These are phyloP conservation scores for Glycine latifolia DNA, from an alignment of 306 rosid species.

Conservation along the genomic window DNA sequence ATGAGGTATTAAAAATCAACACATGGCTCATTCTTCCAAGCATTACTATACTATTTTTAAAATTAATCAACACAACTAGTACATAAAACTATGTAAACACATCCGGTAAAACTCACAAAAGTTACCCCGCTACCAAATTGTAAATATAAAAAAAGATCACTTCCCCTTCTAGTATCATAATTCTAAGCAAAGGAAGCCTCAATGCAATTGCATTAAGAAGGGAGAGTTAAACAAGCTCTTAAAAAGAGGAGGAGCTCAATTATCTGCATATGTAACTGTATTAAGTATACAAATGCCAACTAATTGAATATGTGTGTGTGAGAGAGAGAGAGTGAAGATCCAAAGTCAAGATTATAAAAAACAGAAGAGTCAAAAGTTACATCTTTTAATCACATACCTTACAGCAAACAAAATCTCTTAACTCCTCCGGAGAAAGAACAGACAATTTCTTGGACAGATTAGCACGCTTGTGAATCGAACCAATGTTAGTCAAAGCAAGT, in stretches of 20 bases:
- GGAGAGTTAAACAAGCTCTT: constrained; percentile 27
- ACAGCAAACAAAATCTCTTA: constrained; percentile 87
- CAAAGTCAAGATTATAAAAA: constrained; percentile 26
- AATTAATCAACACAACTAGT: constrained; percentile 28
- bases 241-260: constrained; percentile 17
- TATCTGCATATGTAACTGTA: background rate
- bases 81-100: constrained; percentile 4
- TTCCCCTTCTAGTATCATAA: constrained; percentile 22
- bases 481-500: constrained; percentile 84
- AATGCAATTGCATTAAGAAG: background rate
- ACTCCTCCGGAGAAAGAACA: constrained; percentile 74
- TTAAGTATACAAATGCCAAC: constrained; percentile 7
- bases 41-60: constrained; percentile 29
- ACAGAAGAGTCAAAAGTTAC: constrained; percentile 5
- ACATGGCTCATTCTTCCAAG: constrained; percentile 26
- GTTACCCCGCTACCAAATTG: constrained; percentile 9
- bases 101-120: constrained; percentile 4
- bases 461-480: constrained; percentile 85
- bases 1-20: constrained; percentile 27
- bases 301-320: background rate
- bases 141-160: constrained; percentile 17
- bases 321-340: constrained; percentile 1
- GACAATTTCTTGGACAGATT: constrained; percentile 91
- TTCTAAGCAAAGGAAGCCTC: constrained; percentile 7
- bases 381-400: constrained; percentile 66